Percentiles rank a stretch among this genome's conserved stretches.
These are phyloP conservation scores for Evernia prunastri DNA, from an alignment of 495 filamentous ascomycete genomes.

Conservation along the genomic window DNA sequence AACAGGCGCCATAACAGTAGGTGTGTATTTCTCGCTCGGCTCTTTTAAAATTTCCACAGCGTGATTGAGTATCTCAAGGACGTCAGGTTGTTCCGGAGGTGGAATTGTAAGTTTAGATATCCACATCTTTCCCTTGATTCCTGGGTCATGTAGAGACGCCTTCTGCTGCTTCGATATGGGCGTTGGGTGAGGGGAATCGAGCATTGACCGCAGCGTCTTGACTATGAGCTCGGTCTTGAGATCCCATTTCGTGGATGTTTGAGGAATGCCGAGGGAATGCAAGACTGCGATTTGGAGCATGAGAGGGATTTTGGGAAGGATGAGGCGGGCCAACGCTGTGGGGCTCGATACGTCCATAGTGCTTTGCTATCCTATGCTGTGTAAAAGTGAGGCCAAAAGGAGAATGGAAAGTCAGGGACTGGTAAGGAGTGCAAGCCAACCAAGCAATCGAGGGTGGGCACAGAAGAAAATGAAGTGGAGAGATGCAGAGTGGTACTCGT, in stretches of 20 bases:
- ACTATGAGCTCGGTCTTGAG: slow-evolving; percentile 69
- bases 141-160: slow-evolving; percentile 53
- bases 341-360: slow-evolving; percentile 37
- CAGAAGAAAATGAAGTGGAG: background rate
- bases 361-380: background rate
- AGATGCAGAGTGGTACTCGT: background rate
- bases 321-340: slow-evolving; percentile 39
- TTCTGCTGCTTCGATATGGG: slow-evolving; percentile 59
- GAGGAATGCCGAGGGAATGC: slow-evolving; percentile 60
- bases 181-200: slow-evolving; percentile 36
- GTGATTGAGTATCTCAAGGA: slow-evolving; percentile 51
- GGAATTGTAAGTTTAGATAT: slow-evolving; percentile 59
- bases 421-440: background rate
- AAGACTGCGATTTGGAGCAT: slow-evolving; percentile 59
- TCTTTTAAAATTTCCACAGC: slow-evolving; percentile 60
- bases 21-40: slow-evolving; percentile 35
- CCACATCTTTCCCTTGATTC: slow-evolving; percentile 76
- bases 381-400: background rate
- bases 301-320: slow-evolving; percentile 57
- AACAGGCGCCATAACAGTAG: slow-evolving; percentile 51
- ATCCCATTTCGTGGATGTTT: slow-evolving; percentile 67
- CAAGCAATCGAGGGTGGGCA: background rate
- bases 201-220: slow-evolving; percentile 59
- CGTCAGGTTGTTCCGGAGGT: slow-evolving; percentile 48
- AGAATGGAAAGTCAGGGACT: background rate